These are phyloP conservation scores for Hypoxylon crocopeplum DNA, from an alignment of 495 filamentous ascomycete genomes.

Conservation along the genomic window DNA sequence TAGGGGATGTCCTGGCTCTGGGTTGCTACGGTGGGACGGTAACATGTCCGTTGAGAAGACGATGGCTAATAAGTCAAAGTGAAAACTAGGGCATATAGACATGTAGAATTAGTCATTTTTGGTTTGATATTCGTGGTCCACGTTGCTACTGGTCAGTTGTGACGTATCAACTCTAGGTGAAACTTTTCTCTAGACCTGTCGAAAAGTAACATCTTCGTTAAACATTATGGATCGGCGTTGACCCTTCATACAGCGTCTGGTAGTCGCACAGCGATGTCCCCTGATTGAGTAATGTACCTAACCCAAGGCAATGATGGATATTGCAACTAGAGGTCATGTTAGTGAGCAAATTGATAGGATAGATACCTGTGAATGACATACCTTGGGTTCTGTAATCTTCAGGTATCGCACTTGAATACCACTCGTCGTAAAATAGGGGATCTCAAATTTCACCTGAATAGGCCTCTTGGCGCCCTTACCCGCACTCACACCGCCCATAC, in stretches of 20 bases:
- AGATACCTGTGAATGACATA: slow-evolving; percentile 51
- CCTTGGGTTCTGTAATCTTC: slow-evolving; percentile 99
- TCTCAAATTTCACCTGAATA: slow-evolving; percentile 99
- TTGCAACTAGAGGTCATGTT: slow-evolving; percentile 70
- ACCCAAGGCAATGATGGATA: slow-evolving; percentile 99
- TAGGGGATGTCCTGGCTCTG: background rate
- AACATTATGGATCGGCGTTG: slow-evolving; percentile 23
- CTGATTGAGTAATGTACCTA: slow-evolving; percentile 95
- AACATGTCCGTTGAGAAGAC: no score
- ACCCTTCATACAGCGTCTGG: slow-evolving; percentile 77
- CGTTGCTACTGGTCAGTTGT: slow-evolving; percentile 22
- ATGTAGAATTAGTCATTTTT: slow-evolving; percentile 10
- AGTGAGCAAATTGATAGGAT: slow-evolving; percentile 18
- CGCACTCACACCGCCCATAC: slow-evolving; percentile 78
- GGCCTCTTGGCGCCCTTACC: slow-evolving; percentile 90
- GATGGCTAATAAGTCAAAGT: no score
- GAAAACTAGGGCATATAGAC: slow-evolving; percentile 2
- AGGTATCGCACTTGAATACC: slow-evolving; percentile 98
- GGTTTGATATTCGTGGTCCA: slow-evolving; percentile 31
- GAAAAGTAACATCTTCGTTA: slow-evolving; percentile 31
- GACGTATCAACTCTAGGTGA: slow-evolving; percentile 31
- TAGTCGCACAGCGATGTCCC: slow-evolving; percentile 91
- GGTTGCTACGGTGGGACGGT: no score
- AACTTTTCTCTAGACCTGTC: slow-evolving; percentile 36
- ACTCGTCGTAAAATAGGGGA: slow-evolving; percentile 98